Base-by-base conservation (phyloP, 768 basidiomycete genomes). In the Termitomyces sp. region DNA sequence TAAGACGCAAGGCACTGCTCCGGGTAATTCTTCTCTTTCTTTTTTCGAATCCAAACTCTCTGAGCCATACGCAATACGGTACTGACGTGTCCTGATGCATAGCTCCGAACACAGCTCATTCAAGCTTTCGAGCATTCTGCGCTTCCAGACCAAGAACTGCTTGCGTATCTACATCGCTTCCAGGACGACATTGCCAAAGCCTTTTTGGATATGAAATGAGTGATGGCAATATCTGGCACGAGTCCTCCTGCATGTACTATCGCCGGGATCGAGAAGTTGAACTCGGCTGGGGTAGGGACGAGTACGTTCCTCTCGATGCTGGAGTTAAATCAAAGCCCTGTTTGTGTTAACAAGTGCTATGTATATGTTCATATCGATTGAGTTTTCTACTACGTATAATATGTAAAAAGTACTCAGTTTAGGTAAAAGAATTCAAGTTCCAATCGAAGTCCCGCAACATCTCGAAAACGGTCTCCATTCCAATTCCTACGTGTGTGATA, bases 81-180 rank as follows among this genome's bases (percentile, higher is more conserved):
- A 49, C 23, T 49, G 23, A 49, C 34, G 34, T 49, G 48, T 23
- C 21, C 7, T 23, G 21, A 37, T 50, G 17, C 9, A 38, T 64
- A 92, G 89, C 80, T 92, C 40, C 80, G 81, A 53, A 86, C 87
- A 0, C 88, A 92, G 64, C 81, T 95, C 16, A 81, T 73, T 0
- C 90, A 95, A 71, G 87, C 85, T 0, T 70, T 83, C 40, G 82
- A 89, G 29, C 75, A 92, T 63, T 90, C 91, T 17, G 77, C 85
- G 3, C 78, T 94, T 31, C 89, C 90, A 1, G 85, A 88, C 53
- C 77, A 78, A 58, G 91, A 91, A 45, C 73, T 93, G 1, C 67
- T 83, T 17, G 72, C 74, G 3, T 91, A 91, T 65, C 74, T 94
- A 38, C 75, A 77, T 47, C 77, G 83, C 25, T 80, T 93, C 62